Conservation (phyloP, 106 monocot genomes). For the Phalaenopsis aphrodite region DNA sequence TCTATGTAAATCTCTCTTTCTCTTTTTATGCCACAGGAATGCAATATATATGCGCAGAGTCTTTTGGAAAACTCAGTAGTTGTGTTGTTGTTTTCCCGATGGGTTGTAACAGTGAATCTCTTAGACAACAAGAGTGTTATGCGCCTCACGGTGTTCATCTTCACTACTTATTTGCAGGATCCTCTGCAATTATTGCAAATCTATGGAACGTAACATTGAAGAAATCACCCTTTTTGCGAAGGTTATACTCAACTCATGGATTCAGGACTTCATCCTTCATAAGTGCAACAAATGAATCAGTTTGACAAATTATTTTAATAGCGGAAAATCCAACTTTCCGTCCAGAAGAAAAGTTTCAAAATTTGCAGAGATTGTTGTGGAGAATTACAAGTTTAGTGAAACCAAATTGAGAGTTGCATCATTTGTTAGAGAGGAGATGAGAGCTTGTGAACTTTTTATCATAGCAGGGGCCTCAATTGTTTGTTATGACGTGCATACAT, state of each 20-base stretch:
- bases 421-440: conserved; percentile 55
- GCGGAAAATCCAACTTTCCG: not conserved
- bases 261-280: conserved; percentile 15
- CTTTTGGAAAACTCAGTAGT: conserved; percentile 47
- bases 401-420: conserved; percentile 41
- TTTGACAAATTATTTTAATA: conserved; percentile 11
- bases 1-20: no score
- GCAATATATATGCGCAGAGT: conserved; percentile 49
- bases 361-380: conserved; percentile 12
- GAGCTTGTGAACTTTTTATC: conserved; percentile 46
- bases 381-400: conserved; percentile 13
- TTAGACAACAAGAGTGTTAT: conserved; percentile 49
- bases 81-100: conserved; percentile 76
- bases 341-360: conserved; percentile 13
- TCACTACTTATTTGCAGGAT: conserved; percentile 68
- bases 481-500: conserved; percentile 88
- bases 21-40: conserved; percentile 29
- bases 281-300: conserved; percentile 6
- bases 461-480: conserved; percentile 84
- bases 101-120: conserved; percentile 92
- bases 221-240: conserved; percentile 78
- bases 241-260: conserved; percentile 66
- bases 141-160: conserved; percentile 65
- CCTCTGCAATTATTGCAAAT: conserved; percentile 72
- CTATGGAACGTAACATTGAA: conserved; percentile 83